Evolutionary conservation across 2,329 filamentous ascomycete species (phyloP), one percentile per base, ranked within the genome.

Genomic region (Penicillium sp.): DNA sequence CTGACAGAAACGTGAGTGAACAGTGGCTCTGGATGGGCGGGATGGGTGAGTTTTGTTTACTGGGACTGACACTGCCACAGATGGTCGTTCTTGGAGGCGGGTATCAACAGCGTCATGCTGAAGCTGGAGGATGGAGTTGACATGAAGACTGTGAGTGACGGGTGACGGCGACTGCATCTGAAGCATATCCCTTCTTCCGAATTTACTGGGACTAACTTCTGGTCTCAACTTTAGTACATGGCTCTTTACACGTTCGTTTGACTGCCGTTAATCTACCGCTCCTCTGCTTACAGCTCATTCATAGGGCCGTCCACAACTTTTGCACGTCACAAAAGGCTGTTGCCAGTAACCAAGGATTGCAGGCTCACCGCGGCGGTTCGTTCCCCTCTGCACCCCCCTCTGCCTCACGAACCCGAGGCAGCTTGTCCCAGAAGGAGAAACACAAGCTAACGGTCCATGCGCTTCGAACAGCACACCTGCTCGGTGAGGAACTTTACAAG

Each of bases 281-380:
- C 27, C 7, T 64, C 16, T 63, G 31, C 48, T 49, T 18, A 63
- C 56, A 48, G 24, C 10, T 20, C 50, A 33, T 58, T 47, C 49
- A 49, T 70, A 92, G 81, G 47, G 91, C 92, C 55, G 94, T 99
- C 44, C 94, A 99, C 77, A 96, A 99, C 77, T 99, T 99, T 74
- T 99, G 94, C 73, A 99, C 94, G 50, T 96, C 94, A 22, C 94
- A 97, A 73, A 97, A 97, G 72, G 90, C 90, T 1, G 85, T 92
- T 40, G 82, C 83, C n/a, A 79, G 82, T 46, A 60, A 74, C 58
- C 69, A 73, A 64, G 62, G 77, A 64, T 70, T 68, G 72, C 59
- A 79, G 31, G 82, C 83, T 58, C 87, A 90, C 70, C 80, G 88
- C 57, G 91, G 91, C 72, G 89, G 89, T 85, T 77, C 44, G 71